Conservation (phyloP, 2,329 filamentous ascomycete species). For the Xylariaceae sp. region DNA sequence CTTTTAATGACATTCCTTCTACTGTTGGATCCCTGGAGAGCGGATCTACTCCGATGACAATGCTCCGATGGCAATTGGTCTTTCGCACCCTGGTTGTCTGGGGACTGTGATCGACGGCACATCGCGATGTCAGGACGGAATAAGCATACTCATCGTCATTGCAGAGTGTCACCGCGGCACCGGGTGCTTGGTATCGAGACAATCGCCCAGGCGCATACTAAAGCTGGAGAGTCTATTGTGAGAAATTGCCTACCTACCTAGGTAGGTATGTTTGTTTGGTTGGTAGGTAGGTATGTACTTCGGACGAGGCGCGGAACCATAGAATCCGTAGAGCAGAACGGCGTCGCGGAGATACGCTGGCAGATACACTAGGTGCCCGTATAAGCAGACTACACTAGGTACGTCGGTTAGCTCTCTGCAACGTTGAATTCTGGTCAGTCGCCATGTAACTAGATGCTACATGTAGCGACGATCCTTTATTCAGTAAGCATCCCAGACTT, state of each 20-base stretch:
- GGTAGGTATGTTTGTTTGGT: no score
- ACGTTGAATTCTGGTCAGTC: constrained; percentile 18
- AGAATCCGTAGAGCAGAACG: no score
- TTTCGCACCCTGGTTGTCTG: constrained; percentile 4
- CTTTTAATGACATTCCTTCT: background rate
- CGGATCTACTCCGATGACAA: background rate
- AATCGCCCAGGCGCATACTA: background rate
- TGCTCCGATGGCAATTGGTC: constrained; percentile 15
- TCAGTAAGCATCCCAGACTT: constrained; percentile 7
- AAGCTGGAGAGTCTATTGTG: background rate
- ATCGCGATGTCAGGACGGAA: constrained; percentile 7
- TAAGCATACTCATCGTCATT: background rate
- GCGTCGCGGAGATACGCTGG: no score
- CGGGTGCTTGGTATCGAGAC: background rate
- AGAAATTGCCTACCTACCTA: background rate
- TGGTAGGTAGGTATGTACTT: no score
- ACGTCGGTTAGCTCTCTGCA: constrained; percentile 10
- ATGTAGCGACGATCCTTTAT: constrained; percentile 18
- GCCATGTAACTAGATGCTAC: constrained; percentile 2
- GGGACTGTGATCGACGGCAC: constrained; percentile 10
- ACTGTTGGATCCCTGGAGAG: constrained; percentile 8
- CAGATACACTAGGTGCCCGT: no score
- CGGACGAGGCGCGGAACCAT: no score
- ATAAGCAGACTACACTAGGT: background rate
- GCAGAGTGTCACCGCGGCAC: background rate